A percentile compares a stretch with the other conserved stretches of the same genome.
phyloP scores from a whole-genome alignment of 768 basidiomycete genomes.

The Sporobolomyces roseus region DNA sequence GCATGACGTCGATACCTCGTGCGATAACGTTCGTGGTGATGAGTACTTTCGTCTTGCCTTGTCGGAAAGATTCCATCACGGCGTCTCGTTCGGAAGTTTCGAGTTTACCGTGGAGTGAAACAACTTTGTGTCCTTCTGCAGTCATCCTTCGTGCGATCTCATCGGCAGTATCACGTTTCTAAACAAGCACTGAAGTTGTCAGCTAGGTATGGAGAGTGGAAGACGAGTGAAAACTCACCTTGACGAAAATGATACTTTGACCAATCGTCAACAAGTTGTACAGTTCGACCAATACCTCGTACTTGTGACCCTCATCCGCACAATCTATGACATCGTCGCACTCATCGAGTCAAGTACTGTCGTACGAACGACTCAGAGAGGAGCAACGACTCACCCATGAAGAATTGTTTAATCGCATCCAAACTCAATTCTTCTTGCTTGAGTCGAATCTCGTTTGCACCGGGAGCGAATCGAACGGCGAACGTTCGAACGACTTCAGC shows the following conservation, averaged over 20 bases:
- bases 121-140: slow-evolving; percentile 89
- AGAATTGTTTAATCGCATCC: slow-evolving; percentile 92
- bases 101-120: slow-evolving; percentile 91
- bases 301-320: slow-evolving; percentile 83
- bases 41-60: slow-evolving; percentile 91
- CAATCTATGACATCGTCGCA: slow-evolving; percentile 55
- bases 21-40: slow-evolving; percentile 99
- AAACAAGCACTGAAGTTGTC: slow-evolving; percentile 4
- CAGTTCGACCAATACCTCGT: slow-evolving; percentile 83
- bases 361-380: neutral
- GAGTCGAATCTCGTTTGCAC: slow-evolving; percentile 92
- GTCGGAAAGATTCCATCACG: slow-evolving; percentile 90
- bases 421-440: slow-evolving; percentile 90
- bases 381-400: slow-evolving; percentile 59
- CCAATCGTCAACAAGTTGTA: slow-evolving; percentile 90
- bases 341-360: too few species aligned
- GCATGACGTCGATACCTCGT: slow-evolving; percentile 94
- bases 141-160: slow-evolving; percentile 85
- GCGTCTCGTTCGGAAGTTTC: slow-evolving; percentile 82
- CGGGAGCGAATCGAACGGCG: slow-evolving; percentile 85
- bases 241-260: slow-evolving; percentile 97
- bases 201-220: neutral
- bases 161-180: slow-evolving; percentile 91
- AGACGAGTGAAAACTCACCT: slow-evolving; percentile 54
- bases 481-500: slow-evolving; percentile 88